Evolutionary conservation across 108 stramenopile genomes (phyloP).

Genomic region (Conticribra guillardii): DNA sequence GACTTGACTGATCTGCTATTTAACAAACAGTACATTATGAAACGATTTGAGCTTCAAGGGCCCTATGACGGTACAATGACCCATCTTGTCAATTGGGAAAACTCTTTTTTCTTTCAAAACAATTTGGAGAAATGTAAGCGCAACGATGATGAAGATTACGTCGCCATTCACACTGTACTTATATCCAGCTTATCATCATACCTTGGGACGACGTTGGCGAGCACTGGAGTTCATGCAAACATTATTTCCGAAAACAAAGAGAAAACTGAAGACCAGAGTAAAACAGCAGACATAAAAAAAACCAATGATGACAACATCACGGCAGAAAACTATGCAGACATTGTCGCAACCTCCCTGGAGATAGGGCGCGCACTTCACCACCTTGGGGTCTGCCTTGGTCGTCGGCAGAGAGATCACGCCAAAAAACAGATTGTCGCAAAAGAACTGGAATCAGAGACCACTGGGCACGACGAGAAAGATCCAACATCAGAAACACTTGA

Average conservation of each 20-base stretch:
- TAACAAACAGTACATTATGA: conserved; percentile 18
- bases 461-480: neutral
- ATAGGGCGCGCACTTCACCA: conserved; percentile 56
- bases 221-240: conserved; percentile 15
- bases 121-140: conserved; percentile 16
- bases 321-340: conserved; percentile 30
- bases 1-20: conserved; percentile 33
- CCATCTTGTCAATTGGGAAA: conserved; percentile 40
- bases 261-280: conserved; percentile 3
- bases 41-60: conserved; percentile 40
- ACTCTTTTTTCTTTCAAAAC: conserved; percentile 11
- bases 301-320: conserved; percentile 2
- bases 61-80: conserved; percentile 41
- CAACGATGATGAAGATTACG: conserved; percentile 28
- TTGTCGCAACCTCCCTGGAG: conserved; percentile 51
- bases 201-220: conserved; percentile 24
- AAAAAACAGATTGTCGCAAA: too few relatives aligned
- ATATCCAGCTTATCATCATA: conserved; percentile 26
- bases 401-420: conserved; percentile 39
- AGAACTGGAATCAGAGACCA: neutral
- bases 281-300: neutral
- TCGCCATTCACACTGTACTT: conserved; percentile 24
- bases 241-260: neutral
- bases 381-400: conserved; percentile 53
- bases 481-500: neutral